A percentile compares a stretch with the other conserved stretches of the same genome.
These are phyloP conservation scores for Persicaria maculosa DNA, from an alignment of 148 eudicot genomes.

Conservation along the genomic window DNA sequence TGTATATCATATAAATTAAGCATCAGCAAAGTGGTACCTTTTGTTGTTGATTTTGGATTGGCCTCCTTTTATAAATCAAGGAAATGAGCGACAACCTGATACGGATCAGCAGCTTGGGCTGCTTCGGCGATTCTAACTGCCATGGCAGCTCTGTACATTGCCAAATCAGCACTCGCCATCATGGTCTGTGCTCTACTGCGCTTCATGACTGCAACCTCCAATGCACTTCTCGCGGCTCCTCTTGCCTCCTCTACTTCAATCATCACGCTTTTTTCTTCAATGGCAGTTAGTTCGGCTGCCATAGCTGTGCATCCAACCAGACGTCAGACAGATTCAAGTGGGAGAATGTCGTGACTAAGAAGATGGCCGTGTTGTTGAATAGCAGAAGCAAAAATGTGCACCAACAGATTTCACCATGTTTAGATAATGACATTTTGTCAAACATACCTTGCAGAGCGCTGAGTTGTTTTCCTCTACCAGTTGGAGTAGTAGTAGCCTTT, in stretches of 20 bases:
- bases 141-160: slow-evolving; percentile 67
- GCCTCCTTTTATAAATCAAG: slow-evolving; percentile 18
- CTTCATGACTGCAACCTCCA: slow-evolving; percentile 46
- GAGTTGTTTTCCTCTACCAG: slow-evolving; percentile 65
- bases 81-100: slow-evolving; percentile 26
- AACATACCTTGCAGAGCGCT: slow-evolving; percentile 44
- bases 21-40: not conserved
- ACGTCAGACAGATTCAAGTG: not conserved
- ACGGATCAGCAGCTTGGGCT: slow-evolving; percentile 26
- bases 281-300: slow-evolving; percentile 36
- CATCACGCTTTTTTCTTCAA: slow-evolving; percentile 33
- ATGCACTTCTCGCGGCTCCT: slow-evolving; percentile 46
- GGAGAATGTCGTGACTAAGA: not conserved
- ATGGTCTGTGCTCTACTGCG: slow-evolving; percentile 70
- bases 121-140: slow-evolving; percentile 77
- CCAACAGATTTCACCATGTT: not conserved
- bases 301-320: slow-evolving; percentile 26
- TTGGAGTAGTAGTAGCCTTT: slow-evolving; percentile 19
- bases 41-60: not conserved
- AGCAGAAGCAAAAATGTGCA: not conserved
- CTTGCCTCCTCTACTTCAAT: slow-evolving; percentile 49
- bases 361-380: not conserved
- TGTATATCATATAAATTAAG: not conserved
- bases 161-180: slow-evolving; percentile 78
- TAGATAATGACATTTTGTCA: slow-evolving; percentile 4